Evolutionary conservation across 441 rosid species (phyloP), one percentile per base, ranked within the genome.

Genomic region (Macaranga tanarius): DNA sequence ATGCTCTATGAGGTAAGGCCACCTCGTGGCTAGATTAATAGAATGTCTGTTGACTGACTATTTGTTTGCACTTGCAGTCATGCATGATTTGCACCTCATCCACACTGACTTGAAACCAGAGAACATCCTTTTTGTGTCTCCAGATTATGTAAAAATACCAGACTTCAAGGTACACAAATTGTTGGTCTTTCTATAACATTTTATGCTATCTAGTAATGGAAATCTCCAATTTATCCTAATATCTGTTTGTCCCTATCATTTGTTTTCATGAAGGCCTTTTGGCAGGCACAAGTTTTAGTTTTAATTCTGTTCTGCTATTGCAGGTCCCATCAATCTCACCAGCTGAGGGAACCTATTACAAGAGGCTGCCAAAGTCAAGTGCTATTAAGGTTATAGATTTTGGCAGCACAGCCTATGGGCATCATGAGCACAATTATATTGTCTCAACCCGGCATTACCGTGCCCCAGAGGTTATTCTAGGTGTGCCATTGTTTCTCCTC

Each of bases 41-140:
- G 10, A 26, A 28, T 74, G 9, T 66, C 70, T 67, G 48, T 63
- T 65, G 73, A 61, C 22, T 60, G 10, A 62, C 54, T 72, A 17
- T 73, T 48, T 62, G 67, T 79, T 52, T 83, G 86, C 90, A 89
- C 77, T 52, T 83, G 86, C 90, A 89, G 93, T 87, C 76, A 82
- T 89, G 86, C 91, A 89, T 80, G 93, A 89, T 76, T 78, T 86
- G 81, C 83, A 47, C 31, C 86, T 89, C 51, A 83, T 89, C 69
- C 93, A 89, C 71, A 89, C 91, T 0, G 93, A 89, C 76, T 51
- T 89, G 82, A 85, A 89, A 82, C 91, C 93, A 38, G 93, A 89
- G 86, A 89, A 89, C 54, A 75, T 89, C 63, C 88, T 85, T 40
- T 82, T 85, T 76, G 85, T 84, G 68, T 87, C 91, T 52, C 73